Conservation (phyloP, 2,329 filamentous ascomycete species). For the Diplodia intermedia region DNA sequence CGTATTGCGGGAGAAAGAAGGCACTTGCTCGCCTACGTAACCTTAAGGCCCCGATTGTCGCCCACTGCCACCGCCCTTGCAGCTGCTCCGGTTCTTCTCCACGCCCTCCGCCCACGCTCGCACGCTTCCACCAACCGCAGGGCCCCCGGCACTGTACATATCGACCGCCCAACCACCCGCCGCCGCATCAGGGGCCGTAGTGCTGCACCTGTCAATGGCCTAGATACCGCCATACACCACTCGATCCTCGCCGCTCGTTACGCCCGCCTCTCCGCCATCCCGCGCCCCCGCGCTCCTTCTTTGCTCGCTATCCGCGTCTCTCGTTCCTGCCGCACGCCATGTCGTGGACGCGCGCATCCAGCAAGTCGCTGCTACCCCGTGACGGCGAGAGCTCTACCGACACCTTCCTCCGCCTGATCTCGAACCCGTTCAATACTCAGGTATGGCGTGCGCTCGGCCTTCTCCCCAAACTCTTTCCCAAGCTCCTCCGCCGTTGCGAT, state of each 20-base stretch:
- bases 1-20: conserved; percentile 20
- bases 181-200: conserved; percentile 14
- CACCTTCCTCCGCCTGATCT: conserved; percentile 51
- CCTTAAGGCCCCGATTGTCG: conserved; percentile 27
- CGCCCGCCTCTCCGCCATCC: neutral
- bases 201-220: conserved; percentile 23
- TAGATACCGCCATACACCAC: conserved; percentile 1
- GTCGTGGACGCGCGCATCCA: conserved; percentile 13
- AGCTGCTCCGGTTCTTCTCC: conserved; percentile 27
- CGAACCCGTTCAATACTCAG: conserved; percentile 49
- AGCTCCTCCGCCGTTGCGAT: conserved; percentile 5
- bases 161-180: neutral
- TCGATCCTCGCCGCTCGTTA: conserved; percentile 27
- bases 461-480: neutral
- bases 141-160: neutral
- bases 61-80: conserved; percentile 24
- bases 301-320: conserved; percentile 5
- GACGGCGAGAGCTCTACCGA: conserved; percentile 32
- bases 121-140: neutral
- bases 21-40: conserved; percentile 26
- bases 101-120: conserved; percentile 18
- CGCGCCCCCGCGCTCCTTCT: conserved; percentile 17
- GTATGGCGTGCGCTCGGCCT: conserved; percentile 34
- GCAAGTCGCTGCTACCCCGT: conserved; percentile 18
- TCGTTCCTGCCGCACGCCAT: conserved; percentile 18